These are phyloP conservation scores for Metschnikowia cubensis DNA, from an alignment of 805 yeast species.

Conservation along the genomic window DNA sequence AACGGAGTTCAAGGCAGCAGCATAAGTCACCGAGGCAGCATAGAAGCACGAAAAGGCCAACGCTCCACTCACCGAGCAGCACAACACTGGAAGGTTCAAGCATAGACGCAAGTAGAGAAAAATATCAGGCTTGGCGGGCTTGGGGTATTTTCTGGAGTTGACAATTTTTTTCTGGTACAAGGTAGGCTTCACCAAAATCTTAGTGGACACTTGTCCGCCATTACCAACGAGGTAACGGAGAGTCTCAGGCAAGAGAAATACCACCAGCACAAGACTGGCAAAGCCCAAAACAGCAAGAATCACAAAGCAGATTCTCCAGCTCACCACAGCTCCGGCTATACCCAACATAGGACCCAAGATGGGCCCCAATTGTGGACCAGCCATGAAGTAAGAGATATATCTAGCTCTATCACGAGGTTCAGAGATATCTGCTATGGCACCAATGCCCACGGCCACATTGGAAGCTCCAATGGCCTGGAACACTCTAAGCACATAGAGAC, in stretches of 20 bases:
- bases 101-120: slow-evolving; percentile 34
- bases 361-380: slow-evolving; percentile 40
- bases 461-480: slow-evolving; percentile 39
- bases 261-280: slow-evolving; percentile 21
- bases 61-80: slow-evolving; percentile 46
- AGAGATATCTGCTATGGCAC: slow-evolving; percentile 32
- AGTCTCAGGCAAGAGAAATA: slow-evolving; percentile 38
- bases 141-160: slow-evolving; percentile 30
- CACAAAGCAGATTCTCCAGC: slow-evolving; percentile 36
- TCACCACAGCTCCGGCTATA: slow-evolving; percentile 22
- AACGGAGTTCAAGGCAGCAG: slow-evolving; percentile 34
- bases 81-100: slow-evolving; percentile 39
- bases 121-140: slow-evolving; percentile 42
- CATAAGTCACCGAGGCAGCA: slow-evolving; percentile 48
- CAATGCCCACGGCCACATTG: slow-evolving; percentile 35
- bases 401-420: slow-evolving; percentile 30
- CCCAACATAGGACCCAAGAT: slow-evolving; percentile 35
- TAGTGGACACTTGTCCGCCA: slow-evolving; percentile 21
- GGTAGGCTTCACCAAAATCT: slow-evolving; percentile 26
- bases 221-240: slow-evolving; percentile 36
- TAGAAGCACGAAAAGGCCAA: slow-evolving; percentile 53
- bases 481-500: slow-evolving; percentile 28
- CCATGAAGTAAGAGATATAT: slow-evolving; percentile 32
- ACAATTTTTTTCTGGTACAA: slow-evolving; percentile 22
- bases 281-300: slow-evolving; percentile 27